A percentile compares a stretch with the other conserved stretches of the same genome.
These are phyloP conservation scores for Paraleonurus japonicus DNA, from an alignment of 257 asterid species.

Conservation along the genomic window DNA sequence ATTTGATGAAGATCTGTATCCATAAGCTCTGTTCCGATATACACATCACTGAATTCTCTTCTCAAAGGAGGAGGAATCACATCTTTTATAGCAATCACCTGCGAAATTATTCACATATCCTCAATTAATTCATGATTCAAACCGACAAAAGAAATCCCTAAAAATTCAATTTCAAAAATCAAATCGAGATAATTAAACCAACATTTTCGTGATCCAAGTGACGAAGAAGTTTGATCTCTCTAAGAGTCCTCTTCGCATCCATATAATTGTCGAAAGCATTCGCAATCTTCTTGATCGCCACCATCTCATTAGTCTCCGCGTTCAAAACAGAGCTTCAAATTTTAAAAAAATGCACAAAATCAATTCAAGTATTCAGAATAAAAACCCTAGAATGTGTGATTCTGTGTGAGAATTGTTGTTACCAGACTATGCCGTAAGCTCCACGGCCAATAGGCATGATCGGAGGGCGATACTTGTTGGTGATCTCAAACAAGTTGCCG, in stretches of 20 bases:
- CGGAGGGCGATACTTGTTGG: conserved; percentile 78
- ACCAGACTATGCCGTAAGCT: conserved; percentile 98
- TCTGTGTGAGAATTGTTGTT: not conserved
- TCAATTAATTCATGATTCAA: not conserved
- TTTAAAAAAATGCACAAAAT: not conserved
- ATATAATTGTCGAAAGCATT: conserved; percentile 87
- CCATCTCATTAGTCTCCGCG: conserved; percentile 88
- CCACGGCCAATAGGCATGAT: conserved; percentile 98
- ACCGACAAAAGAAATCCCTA: not conserved
- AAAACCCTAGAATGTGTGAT: not conserved
- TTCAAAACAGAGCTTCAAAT: conserved; percentile 75
- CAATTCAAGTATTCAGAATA: not conserved
- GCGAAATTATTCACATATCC: conserved; percentile 16
- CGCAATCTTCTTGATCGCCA: conserved; percentile 92
- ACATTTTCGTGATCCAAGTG: conserved; percentile 96
- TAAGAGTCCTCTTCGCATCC: conserved; percentile 93
- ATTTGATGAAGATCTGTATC: conserved; percentile 99
- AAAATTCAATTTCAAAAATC: too few species aligned
- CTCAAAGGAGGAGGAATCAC: conserved; percentile 94
- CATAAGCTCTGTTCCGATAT: conserved; percentile 76
- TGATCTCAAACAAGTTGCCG: conserved; percentile 75
- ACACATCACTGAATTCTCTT: conserved; percentile 83
- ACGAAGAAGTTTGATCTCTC: conserved; percentile 97
- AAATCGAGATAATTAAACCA: conserved; percentile 17
- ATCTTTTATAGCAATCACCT: conserved; percentile 78